Percentiles rank a stretch among this genome's conserved stretches.
Conservation (phyloP, 139 green algal species). For the Tetratostichococcus sp. region DNA sequence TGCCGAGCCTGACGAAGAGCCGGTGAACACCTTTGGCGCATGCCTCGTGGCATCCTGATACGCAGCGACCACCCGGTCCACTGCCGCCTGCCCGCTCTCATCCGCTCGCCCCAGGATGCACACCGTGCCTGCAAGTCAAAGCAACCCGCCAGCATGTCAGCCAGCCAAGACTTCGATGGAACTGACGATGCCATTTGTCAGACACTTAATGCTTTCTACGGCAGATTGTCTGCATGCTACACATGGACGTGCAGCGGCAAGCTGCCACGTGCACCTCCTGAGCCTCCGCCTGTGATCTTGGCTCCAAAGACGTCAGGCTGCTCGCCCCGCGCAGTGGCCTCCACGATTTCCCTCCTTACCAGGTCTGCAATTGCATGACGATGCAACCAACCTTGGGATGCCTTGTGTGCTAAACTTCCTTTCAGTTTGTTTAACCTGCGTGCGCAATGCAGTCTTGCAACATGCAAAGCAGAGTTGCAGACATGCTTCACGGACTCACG, state of each 20-base stretch:
- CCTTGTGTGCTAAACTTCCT: too few species aligned
- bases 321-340: conserved; percentile 11
- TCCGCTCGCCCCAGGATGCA: conserved; percentile 28
- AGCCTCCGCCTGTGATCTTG: conserved; percentile 93
- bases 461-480: too few species aligned
- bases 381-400: neutral
- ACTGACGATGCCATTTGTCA: too few species aligned
- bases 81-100: conserved; percentile 14
- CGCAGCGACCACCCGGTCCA: conserved; percentile 25
- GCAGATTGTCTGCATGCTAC: too few species aligned
- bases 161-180: too few species aligned
- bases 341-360: conserved; percentile 42
- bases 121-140: conserved; percentile 39
- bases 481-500: too few species aligned
- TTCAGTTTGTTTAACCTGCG: too few species aligned
- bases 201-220: too few species aligned
- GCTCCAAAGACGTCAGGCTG: conserved; percentile 70
- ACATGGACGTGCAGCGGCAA: too few species aligned
- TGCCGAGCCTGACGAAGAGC: conserved; percentile 23
- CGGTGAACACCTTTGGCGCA: conserved; percentile 30
- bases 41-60: conserved; percentile 19
- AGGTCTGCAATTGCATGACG: conserved; percentile 22
- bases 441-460: too few species aligned
- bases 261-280: conserved; percentile 53
- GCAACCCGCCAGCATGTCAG: too few species aligned